These are phyloP conservation scores for Curvularia hawaiiensis DNA, from an alignment of 2,329 filamentous ascomycete genomes.

Conservation along the genomic window DNA sequence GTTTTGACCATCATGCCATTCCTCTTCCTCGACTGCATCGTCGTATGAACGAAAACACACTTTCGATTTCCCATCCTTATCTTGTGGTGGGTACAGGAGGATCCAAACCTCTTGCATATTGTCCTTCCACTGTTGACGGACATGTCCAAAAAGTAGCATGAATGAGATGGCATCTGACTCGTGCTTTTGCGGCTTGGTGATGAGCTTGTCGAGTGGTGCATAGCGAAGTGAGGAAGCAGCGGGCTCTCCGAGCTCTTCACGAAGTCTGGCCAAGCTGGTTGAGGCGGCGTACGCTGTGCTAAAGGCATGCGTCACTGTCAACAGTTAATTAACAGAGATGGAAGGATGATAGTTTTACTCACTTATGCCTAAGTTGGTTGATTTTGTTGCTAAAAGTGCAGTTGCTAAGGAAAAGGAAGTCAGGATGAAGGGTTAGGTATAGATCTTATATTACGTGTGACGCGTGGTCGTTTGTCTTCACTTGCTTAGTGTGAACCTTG, in stretches of 20 bases:
- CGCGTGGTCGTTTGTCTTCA: background rate
- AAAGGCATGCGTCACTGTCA: background rate
- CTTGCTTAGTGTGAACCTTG: background rate
- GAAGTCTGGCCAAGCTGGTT: background rate
- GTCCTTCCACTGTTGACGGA: background rate
- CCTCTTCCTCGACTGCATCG: background rate
- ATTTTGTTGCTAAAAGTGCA: too few relatives aligned
- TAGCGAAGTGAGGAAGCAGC: background rate
- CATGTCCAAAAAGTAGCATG: background rate
- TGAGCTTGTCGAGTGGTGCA: background rate
- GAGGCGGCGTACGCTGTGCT: background rate
- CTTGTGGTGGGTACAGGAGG: background rate
- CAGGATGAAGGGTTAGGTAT: background rate
- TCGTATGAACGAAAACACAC: constrained; percentile 1
- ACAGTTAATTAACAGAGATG: background rate
- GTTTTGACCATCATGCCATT: background rate
- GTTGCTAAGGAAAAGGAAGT: background rate
- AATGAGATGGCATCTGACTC: constrained; percentile 1
- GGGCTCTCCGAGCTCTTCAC: background rate
- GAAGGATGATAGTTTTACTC: background rate
- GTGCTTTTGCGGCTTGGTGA: background rate
- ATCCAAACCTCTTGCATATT: background rate
- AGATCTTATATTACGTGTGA: background rate
- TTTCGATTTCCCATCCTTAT: background rate
- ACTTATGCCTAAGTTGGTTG: background rate